A percentile compares a stretch with the other conserved stretches of the same genome.
Conservation (phyloP, 106 monocot species). For the Dendrobium catenatum region DNA sequence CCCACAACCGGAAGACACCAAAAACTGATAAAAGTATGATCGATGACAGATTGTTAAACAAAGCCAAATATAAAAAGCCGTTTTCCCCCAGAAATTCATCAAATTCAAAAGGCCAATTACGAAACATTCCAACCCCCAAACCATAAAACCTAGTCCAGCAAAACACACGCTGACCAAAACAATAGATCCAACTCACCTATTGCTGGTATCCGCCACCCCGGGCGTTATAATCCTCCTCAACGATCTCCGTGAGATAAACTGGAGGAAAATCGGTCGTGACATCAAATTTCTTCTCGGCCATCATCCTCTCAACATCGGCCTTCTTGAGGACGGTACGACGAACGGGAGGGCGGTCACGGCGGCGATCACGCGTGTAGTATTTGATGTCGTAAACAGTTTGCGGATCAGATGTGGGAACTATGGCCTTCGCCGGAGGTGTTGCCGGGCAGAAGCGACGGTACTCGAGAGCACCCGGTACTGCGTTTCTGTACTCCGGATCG, state of each 20-base stretch:
- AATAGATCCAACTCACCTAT: slow-evolving; percentile 10
- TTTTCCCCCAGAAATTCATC: background rate
- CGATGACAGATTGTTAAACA: background rate
- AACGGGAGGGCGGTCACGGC: slow-evolving; percentile 73
- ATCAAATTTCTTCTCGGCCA: slow-evolving; percentile 62
- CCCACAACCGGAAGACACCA: no score
- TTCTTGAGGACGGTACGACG: slow-evolving; percentile 52
- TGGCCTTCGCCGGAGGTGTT: slow-evolving; percentile 35
- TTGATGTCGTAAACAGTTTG: slow-evolving; percentile 86
- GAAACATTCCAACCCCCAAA: background rate
- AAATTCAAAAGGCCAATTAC: background rate
- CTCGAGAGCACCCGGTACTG: slow-evolving; percentile 66
- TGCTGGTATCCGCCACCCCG: slow-evolving; percentile 76
- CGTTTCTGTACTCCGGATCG: slow-evolving; percentile 67
- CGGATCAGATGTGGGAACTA: slow-evolving; percentile 76
- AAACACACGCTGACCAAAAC: background rate
- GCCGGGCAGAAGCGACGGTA: slow-evolving; percentile 85
- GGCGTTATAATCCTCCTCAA: slow-evolving; percentile 65
- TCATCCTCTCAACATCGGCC: slow-evolving; percentile 63
- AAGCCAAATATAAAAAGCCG: background rate
- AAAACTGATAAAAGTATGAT: no score
- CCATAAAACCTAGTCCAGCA: background rate
- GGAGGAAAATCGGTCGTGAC: slow-evolving; percentile 42
- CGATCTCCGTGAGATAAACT: slow-evolving; percentile 48
- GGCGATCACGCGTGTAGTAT: slow-evolving; percentile 75